Conservation (phyloP, 805 yeast genomes). For the Starmerella davenportii region DNA sequence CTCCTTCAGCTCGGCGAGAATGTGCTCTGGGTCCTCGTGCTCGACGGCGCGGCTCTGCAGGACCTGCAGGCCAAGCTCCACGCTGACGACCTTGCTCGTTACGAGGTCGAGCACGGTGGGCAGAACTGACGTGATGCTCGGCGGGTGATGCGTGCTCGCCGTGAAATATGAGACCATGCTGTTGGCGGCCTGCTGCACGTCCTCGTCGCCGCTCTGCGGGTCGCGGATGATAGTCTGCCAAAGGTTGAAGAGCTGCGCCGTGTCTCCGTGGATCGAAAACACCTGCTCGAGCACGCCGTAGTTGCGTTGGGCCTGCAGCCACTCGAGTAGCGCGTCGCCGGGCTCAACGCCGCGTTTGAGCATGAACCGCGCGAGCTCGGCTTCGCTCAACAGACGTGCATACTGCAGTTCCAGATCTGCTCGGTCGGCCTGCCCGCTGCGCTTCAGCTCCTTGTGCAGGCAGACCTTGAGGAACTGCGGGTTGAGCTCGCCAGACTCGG, state of each 20-base stretch:
- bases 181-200: slow-evolving; percentile 18
- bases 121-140: not conserved
- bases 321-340: slow-evolving; percentile 1
- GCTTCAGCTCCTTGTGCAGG: slow-evolving; percentile 6
- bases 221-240: slow-evolving; percentile 9
- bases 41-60: not conserved
- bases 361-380: slow-evolving; percentile 9
- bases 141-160: not conserved
- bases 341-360: slow-evolving; percentile 4
- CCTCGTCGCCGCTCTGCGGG: not conserved
- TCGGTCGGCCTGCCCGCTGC: not conserved
- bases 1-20: slow-evolving; percentile 20
- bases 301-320: slow-evolving; percentile 5
- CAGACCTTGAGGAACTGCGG: slow-evolving; percentile 4
- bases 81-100: not conserved
- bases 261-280: slow-evolving; percentile 1
- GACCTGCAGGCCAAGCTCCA: not conserved
- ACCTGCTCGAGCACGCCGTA: slow-evolving; percentile 12
- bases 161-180: not conserved
- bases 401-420: slow-evolving; percentile 4
- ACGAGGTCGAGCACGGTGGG: slow-evolving; percentile 18
- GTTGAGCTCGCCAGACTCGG: not conserved
- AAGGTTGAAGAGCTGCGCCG: slow-evolving; percentile 14
- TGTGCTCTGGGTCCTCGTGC: slow-evolving; percentile 14
- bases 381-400: slow-evolving; percentile 3